Evolutionary conservation across 2,329 filamentous ascomycete genomes (phyloP).

Genomic region (Trichoderma arundinaceum): DNA sequence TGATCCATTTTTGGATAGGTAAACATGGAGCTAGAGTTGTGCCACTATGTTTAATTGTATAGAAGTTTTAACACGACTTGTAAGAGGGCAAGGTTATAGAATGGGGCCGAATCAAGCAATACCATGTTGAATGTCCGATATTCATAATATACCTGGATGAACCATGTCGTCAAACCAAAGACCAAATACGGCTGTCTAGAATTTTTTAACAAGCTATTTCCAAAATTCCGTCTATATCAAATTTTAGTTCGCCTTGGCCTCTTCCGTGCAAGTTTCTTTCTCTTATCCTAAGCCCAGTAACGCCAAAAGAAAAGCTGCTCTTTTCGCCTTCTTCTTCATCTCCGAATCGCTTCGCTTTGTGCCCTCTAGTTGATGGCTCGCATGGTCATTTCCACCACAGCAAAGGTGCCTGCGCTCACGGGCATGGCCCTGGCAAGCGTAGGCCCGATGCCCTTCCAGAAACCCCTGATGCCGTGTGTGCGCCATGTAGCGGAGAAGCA

Average conservation of each 20-base stretch:
- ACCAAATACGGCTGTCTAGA: slow-evolving; percentile 7
- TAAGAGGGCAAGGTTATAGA: neutral
- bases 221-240: slow-evolving; percentile 13
- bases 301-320: neutral
- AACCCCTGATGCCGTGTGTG: slow-evolving; percentile 77
- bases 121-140: slow-evolving; percentile 23
- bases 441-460: slow-evolving; percentile 93
- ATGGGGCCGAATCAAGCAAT: neutral
- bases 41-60: neutral
- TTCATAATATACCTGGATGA: neutral
- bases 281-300: slow-evolving; percentile 20
- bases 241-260: slow-evolving; percentile 5
- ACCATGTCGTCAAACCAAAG: neutral
- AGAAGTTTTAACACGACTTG: neutral
- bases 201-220: slow-evolving; percentile 12
- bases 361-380: slow-evolving; percentile 58
- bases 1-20: neutral
- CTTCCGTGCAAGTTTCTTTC: neutral
- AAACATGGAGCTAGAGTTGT: neutral
- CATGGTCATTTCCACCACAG: slow-evolving; percentile 74
- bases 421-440: slow-evolving; percentile 95
- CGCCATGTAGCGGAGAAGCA: slow-evolving; percentile 85
- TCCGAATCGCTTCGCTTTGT: neutral
- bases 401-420: slow-evolving; percentile 96
- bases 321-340: neutral